Base-by-base conservation (phyloP, 2,329 filamentous ascomycete genomes). In the Rhynchosporium graminicola region DNA sequence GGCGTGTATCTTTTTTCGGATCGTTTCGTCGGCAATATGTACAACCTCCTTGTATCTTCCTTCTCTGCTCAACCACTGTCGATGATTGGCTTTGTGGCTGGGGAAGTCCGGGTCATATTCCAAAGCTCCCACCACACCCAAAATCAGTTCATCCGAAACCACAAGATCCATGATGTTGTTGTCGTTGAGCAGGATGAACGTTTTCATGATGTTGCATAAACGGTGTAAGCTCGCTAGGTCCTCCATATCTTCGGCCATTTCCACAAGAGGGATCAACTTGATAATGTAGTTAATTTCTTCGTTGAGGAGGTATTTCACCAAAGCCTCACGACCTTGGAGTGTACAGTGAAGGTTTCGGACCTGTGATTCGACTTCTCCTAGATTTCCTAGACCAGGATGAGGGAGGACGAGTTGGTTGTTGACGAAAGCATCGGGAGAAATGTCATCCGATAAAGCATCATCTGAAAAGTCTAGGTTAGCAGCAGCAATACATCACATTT, bases 41-140 rank as follows among this genome's bases (percentile, higher is more conserved):
- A 99, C 93, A 12, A 99, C 95, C 79, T 99, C 94, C 76, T 97
- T 98, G 76, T 92, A 99, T 69, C 92, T 88, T 26, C 91, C 91
- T 71, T 92, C 87, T 74, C 95, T 92, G 65, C 89, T 87, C 59
- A 99, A 82, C 82, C 96, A 99, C 73, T 95, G 91, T 63, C 95
- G 87, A 74, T 99, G 95, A 73, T 98, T 98, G 29, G 95, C 94
- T 76, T 97, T 98, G 81, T 98, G 95, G 63, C 89, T 92, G 6
- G 95, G 95, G 71, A 98, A 99, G 76, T 99, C 95, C 0, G 95
- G 94, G 72, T 99, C 95, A 78, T 98, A 99, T 80, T 99, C 95
- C 66, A 99, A 80, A 29, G 95, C 95, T 64, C 95, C 95, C 43
- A 99, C 93, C 31, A 98, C 94, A 20, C 94, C 95, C 68, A 96